These are phyloP conservation scores for Phialemonium atrogriseum DNA, from an alignment of 2,329 filamentous ascomycete genomes.

Conservation along the genomic window DNA sequence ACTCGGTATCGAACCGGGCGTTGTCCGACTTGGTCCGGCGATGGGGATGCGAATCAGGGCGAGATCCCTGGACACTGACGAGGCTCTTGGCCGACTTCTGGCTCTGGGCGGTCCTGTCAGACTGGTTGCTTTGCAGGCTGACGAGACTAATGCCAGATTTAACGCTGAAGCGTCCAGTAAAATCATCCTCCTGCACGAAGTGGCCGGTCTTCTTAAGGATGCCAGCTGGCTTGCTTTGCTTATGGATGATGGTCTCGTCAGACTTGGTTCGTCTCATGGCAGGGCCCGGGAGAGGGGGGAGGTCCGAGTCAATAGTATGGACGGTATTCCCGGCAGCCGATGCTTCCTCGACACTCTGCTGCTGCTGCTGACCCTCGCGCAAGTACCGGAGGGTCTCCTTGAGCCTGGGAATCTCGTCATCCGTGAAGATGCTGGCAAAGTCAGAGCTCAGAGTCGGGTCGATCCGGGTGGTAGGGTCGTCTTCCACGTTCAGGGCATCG, in stretches of 20 bases:
- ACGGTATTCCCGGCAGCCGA: conserved; percentile 14
- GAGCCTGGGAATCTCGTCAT: conserved; percentile 18
- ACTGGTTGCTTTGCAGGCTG: conserved; percentile 18
- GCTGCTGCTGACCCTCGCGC: conserved; percentile 13
- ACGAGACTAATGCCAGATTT: conserved; percentile 22
- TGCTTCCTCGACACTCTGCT: conserved; percentile 12
- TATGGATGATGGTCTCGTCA: conserved; percentile 8
- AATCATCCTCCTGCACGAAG: conserved; percentile 19
- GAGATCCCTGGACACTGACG: conserved; percentile 12
- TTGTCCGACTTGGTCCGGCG: conserved; percentile 17
- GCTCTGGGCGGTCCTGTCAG: conserved; percentile 6
- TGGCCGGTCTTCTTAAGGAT: conserved; percentile 26
- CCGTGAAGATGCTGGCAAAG: conserved; percentile 19
- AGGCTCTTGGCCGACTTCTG: conserved; percentile 12
- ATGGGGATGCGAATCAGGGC: conserved; percentile 12
- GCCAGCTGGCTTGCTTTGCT: conserved; percentile 15
- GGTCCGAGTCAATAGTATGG: conserved; percentile 19
- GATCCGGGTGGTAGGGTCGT: conserved; percentile 27
- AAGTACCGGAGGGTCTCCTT: conserved; percentile 15
- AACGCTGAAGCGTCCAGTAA: conserved; percentile 24
- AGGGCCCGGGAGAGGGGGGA: conserved; percentile 15
- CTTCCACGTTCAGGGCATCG: conserved; percentile 23
- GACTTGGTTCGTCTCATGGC: conserved; percentile 11
- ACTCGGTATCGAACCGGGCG: conserved; percentile 14
- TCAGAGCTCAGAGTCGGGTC: conserved; percentile 25